Evolutionary conservation across 768 basidiomycete genomes (phyloP).

Genomic region (Phanerodontia chrysosporium): DNA sequence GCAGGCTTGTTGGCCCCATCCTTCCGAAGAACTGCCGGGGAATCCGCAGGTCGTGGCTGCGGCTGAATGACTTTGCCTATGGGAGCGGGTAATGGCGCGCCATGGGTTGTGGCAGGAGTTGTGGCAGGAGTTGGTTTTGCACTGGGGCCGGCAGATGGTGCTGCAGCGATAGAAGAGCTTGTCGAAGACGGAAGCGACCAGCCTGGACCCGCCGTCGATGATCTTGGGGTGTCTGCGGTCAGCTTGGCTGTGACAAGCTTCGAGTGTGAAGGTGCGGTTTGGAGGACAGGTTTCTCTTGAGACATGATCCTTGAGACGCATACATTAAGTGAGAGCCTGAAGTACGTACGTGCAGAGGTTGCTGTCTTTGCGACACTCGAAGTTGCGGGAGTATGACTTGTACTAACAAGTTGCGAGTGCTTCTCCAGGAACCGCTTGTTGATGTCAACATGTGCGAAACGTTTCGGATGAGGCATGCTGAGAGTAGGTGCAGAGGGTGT

Average conservation of each 20-base stretch:
- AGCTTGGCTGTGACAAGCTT: conserved; percentile 85
- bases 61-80: conserved; percentile 65
- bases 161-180: conserved; percentile 51
- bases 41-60: conserved; percentile 42
- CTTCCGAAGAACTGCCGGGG: conserved; percentile 26
- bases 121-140: conserved; percentile 33
- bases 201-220: conserved; percentile 56
- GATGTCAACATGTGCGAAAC: conserved; percentile 86
- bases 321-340: not conserved
- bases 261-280: conserved; percentile 59
- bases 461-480: conserved; percentile 61
- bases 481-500: conserved; percentile 13
- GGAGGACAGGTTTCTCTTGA: conserved; percentile 56
- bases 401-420: conserved; percentile 56
- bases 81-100: conserved; percentile 50
- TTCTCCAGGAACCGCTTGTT: conserved; percentile 97
- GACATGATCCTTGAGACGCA: not conserved
- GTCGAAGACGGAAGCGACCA: conserved; percentile 81
- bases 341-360: conserved; percentile 47
- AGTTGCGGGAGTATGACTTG: conserved; percentile 40
- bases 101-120: conserved; percentile 18
- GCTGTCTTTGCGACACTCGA: conserved; percentile 47
- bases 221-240: conserved; percentile 58
- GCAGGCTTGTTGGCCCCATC: conserved; percentile 46
- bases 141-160: conserved; percentile 39